phyloP scores from a whole-genome alignment of 345 rosid genomes.

The Brassica cretica region DNA sequence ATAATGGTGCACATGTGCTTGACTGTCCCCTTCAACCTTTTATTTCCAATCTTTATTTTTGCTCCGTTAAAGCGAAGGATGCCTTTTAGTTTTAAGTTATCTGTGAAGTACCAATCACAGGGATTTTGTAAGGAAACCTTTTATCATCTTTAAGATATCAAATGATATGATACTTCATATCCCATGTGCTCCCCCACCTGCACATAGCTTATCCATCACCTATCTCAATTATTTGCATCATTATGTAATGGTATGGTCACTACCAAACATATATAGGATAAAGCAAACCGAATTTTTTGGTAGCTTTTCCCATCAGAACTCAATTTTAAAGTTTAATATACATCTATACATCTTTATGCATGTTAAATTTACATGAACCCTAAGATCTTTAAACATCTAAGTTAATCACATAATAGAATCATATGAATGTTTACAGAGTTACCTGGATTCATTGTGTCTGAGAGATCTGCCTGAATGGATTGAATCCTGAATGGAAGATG shows the following conservation, averaged over 20 bases:
- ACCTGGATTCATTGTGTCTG: too few relatives aligned
- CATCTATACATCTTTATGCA: background rate
- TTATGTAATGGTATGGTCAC: conserved; percentile 16
- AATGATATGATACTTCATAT: conserved; percentile 28
- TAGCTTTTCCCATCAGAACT: background rate
- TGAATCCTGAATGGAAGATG: too few relatives aligned
- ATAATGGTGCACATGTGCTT: conserved; percentile 30
- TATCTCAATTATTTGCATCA: conserved; percentile 31
- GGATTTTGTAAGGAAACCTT: conserved; percentile 34
- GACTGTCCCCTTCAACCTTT: conserved; percentile 21
- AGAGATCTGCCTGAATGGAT: too few relatives aligned
- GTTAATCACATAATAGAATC: too few relatives aligned
- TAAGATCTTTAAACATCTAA: too few relatives aligned
- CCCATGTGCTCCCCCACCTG: conserved; percentile 33
- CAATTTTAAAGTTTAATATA: background rate
- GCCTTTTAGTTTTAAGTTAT: conserved; percentile 23
- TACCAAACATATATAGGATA: background rate
- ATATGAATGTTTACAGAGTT: too few relatives aligned
- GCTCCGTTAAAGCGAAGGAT: conserved; percentile 23
- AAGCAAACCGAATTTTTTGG: background rate
- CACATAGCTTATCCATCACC: conserved; percentile 18
- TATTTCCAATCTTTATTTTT: background rate
- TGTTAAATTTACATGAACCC: too few relatives aligned
- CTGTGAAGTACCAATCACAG: conserved; percentile 37
- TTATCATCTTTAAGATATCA: conserved; percentile 20